Evolutionary conservation across 805 yeast species (phyloP).

Genomic region (Cyberlindnera samutprakarnensis): DNA sequence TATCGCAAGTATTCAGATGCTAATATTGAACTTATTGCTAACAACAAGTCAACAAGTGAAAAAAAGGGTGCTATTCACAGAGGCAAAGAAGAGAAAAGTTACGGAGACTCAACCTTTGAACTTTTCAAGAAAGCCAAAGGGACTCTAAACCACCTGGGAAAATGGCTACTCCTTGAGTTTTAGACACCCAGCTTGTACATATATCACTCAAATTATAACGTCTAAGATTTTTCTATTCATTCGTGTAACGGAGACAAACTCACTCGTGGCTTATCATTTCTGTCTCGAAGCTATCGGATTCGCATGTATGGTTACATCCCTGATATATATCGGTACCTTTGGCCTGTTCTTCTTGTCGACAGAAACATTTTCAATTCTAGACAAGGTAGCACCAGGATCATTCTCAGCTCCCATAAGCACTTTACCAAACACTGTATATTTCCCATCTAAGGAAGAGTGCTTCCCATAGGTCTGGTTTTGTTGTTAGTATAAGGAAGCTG

Average conservation of each 20-base stretch:
- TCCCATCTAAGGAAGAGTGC: constrained; percentile 75
- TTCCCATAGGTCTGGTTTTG: constrained; percentile 55
- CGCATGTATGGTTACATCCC: constrained; percentile 31
- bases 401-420: constrained; percentile 45
- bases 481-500: constrained; percentile 1
- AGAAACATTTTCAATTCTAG: constrained; percentile 18
- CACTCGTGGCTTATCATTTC: no score
- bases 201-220: no score
- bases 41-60: constrained; percentile 42
- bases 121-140: constrained; percentile 34
- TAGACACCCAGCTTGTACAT: constrained; percentile 4
- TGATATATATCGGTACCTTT: constrained; percentile 21
- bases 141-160: no score
- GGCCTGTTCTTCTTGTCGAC: constrained; percentile 33
- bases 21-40: constrained; percentile 9
- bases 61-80: constrained; percentile 87
- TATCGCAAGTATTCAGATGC: background rate
- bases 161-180: no score
- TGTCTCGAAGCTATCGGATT: constrained; percentile 31
- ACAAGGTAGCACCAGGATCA: constrained; percentile 21
- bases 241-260: no score
- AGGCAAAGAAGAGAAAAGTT: constrained; percentile 79
- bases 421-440: constrained; percentile 72
- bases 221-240: no score
- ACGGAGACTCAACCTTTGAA: constrained; percentile 35